A percentile compares a stretch with the other conserved stretches of the same genome.
Conservation (phyloP, 2,329 filamentous ascomycete species). For the Ceratocystis huliohia region DNA sequence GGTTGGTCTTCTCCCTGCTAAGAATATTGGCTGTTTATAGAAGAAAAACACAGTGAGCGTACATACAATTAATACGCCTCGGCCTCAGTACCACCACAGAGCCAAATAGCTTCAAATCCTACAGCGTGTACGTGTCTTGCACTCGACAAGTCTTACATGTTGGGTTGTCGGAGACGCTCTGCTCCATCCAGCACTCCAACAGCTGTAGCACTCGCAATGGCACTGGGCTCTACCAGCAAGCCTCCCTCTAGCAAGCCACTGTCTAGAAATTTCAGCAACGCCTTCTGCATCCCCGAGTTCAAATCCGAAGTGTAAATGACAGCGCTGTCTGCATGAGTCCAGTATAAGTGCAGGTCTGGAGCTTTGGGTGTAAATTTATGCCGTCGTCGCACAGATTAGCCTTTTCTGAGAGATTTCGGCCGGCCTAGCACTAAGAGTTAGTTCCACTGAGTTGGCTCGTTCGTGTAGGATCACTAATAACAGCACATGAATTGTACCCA, state of each 20-base stretch:
- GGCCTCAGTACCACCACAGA: neutral
- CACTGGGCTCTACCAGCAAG: too few relatives aligned
- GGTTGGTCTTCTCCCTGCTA: neutral
- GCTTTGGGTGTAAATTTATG: neutral
- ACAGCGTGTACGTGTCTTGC: neutral
- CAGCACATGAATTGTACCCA: neutral
- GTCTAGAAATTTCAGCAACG: neutral
- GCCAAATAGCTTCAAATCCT: neutral
- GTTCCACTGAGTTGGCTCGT: neutral
- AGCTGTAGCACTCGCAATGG: neutral
- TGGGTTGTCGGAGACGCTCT: neutral
- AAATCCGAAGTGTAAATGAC: neutral
- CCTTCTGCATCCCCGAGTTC: neutral
- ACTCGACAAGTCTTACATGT: neutral
- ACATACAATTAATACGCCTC: neutral
- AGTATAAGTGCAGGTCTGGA: neutral
- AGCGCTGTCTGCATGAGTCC: neutral
- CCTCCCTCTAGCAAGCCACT: too few relatives aligned
- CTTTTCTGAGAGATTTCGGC: neutral
- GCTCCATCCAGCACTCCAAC: neutral
- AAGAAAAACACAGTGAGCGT: neutral
- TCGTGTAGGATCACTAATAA: conserved; percentile 5
- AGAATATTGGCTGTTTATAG: neutral
- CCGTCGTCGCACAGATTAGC: neutral
- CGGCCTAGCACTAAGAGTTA: neutral